Evolutionary conservation across 345 rosid species (phyloP).

Genomic region (Lepidium africanum): DNA sequence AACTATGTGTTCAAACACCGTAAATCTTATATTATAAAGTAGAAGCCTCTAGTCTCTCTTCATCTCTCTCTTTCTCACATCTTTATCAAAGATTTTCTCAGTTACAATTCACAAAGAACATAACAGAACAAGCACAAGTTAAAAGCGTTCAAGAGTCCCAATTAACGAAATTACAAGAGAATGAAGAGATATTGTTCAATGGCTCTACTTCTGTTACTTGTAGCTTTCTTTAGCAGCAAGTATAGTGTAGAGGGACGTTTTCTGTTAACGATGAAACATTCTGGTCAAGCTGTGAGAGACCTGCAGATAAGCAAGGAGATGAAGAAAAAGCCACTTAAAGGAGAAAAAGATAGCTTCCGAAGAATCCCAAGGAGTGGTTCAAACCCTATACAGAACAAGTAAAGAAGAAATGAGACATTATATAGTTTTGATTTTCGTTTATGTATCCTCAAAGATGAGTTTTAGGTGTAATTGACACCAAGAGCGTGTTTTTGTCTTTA

Average conservation of each 20-base stretch:
- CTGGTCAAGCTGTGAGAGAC: constrained; percentile 13
- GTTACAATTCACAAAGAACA: neutral
- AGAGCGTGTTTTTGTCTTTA: constrained; percentile 1
- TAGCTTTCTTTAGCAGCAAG: constrained; percentile 25
- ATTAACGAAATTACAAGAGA: neutral
- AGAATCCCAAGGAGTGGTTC: constrained; percentile 26
- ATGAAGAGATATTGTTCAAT: constrained; percentile 19
- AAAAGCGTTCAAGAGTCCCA: neutral
- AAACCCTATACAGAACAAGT: constrained; percentile 33
- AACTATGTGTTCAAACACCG: constrained; percentile 21
- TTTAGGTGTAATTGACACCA: constrained; percentile 15
- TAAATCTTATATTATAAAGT: constrained; percentile 8
- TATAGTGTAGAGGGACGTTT: constrained; percentile 19
- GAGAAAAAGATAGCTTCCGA: constrained; percentile 20
- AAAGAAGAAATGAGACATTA: constrained; percentile 1
- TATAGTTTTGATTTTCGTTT: constrained; percentile 5
- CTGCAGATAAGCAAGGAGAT: constrained; percentile 9
- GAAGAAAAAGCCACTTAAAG: constrained; percentile 3
- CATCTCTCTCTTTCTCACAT: constrained; percentile 12
- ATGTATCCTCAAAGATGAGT: neutral
- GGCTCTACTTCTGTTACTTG: constrained; percentile 17
- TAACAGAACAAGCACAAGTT: neutral
- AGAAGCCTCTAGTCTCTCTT: constrained; percentile 7
- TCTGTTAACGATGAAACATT: constrained; percentile 3
- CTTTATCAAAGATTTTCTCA: neutral